Percentiles rank a stretch among this genome's conserved stretches.
phyloP scores from a whole-genome alignment of 768 basidiomycete genomes.

The Lactarius hengduanensis region DNA sequence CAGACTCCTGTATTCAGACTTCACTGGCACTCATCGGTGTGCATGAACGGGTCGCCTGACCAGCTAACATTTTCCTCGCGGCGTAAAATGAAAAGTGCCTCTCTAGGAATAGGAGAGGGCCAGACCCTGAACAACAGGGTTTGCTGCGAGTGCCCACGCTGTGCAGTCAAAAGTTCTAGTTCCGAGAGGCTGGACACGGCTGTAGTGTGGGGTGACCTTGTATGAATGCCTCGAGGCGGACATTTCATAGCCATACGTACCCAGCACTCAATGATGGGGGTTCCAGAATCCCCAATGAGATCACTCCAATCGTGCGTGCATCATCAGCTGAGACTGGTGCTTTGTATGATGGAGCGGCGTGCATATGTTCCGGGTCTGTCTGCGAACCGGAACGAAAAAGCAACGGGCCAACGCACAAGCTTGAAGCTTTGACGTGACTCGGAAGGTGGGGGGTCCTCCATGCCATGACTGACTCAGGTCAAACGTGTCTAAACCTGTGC shows the following conservation, averaged over 20 bases:
- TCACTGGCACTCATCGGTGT: neutral
- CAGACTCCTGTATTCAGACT: neutral
- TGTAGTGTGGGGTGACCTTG: neutral
- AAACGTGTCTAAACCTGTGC: slow-evolving; percentile 3
- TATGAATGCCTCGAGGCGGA: slow-evolving; percentile 1
- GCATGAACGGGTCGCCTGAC: slow-evolving; percentile 18
- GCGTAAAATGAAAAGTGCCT: slow-evolving; percentile 23
- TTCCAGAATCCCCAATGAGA: neutral
- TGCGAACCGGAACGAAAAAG: neutral
- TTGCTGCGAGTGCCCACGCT: neutral
- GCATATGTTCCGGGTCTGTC: neutral
- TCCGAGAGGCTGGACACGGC: slow-evolving; percentile 2
- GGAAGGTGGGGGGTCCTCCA: neutral
- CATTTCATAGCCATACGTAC: neutral
- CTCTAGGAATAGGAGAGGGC: slow-evolving; percentile 19
- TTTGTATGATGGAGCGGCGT: neutral
- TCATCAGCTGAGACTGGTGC: slow-evolving; percentile 14
- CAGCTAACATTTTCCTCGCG: slow-evolving; percentile 9
- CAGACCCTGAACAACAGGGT: slow-evolving; percentile 7
- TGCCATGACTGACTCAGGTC: neutral
- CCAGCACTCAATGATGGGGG: neutral
- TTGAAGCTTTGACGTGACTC: neutral
- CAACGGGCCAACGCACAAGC: neutral
- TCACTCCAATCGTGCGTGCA: slow-evolving; percentile 1
- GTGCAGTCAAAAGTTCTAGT: neutral